Percentiles rank a stretch among this genome's conserved stretches.
phyloP scores from a whole-genome alignment of 371 early-diverging fungal genomes.

The Nematocida sp. region DNA sequence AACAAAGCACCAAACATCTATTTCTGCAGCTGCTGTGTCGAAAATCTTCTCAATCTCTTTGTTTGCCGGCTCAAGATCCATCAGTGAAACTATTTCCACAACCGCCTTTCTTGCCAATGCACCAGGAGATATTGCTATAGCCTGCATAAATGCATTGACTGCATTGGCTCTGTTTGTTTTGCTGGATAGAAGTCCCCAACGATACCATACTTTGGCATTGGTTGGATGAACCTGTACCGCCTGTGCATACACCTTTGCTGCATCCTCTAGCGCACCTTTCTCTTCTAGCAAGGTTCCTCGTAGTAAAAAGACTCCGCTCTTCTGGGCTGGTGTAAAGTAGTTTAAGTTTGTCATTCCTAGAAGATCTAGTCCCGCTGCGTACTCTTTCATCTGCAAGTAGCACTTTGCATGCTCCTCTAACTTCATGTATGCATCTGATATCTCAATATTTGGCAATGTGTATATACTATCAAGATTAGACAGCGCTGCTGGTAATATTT shows the following conservation, averaged over 20 bases:
- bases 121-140: conserved; percentile 67
- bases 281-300: conserved; percentile 76
- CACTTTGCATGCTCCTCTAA: conserved; percentile 95
- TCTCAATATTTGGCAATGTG: conserved; percentile 95
- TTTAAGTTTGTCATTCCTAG: conserved; percentile 93
- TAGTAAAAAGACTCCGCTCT: conserved; percentile 91
- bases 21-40: conserved; percentile 36
- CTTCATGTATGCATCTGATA: conserved; percentile 90
- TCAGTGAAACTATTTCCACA: conserved; percentile 38
- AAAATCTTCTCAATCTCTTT: conserved; percentile 49
- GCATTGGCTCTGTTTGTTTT: conserved; percentile 75
- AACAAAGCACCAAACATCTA: conserved; percentile 60
- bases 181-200: conserved; percentile 90
- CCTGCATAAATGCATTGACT: conserved; percentile 89
- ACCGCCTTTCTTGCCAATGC: conserved; percentile 47
- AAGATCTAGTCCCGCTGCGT: conserved; percentile 82
- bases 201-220: conserved; percentile 87
- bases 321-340: conserved; percentile 84
- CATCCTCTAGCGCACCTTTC: conserved; percentile 74
- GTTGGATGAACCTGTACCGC: conserved; percentile 83
- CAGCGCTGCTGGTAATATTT: conserved; percentile 85
- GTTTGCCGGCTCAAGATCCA: conserved; percentile 24
- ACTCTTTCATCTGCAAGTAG: conserved; percentile 77
- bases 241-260: conserved; percentile 83
- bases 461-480: conserved; percentile 87